Evolutionary conservation across 495 filamentous ascomycete genomes (phyloP).

Genomic region (Penicillium atrosanguineum): DNA sequence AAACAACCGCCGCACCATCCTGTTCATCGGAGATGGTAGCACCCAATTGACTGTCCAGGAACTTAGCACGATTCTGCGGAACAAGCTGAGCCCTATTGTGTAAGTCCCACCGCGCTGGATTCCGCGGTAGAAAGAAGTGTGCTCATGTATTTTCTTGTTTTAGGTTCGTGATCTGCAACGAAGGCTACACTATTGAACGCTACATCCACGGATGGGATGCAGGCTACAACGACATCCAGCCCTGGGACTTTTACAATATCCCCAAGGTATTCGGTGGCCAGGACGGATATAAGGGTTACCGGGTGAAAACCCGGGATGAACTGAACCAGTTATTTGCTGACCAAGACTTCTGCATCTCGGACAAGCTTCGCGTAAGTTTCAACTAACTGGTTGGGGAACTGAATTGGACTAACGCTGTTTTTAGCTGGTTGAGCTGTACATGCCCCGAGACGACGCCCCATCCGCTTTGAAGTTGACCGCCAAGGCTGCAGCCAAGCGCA

Average conservation of each 20-base stretch:
- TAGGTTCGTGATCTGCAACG: constrained; percentile 61
- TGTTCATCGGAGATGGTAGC: constrained; percentile 87
- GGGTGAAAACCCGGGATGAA: constrained; percentile 68
- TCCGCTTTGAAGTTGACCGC: constrained; percentile 62
- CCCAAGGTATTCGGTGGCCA: constrained; percentile 66
- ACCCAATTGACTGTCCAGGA: constrained; percentile 85
- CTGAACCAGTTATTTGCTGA: constrained; percentile 66
- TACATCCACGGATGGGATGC: constrained; percentile 64
- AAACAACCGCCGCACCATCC: constrained; percentile 62
- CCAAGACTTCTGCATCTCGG: constrained; percentile 55
- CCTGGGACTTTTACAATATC: constrained; percentile 70
- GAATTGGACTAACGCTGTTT: constrained; percentile 25
- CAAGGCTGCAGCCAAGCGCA: constrained; percentile 63
- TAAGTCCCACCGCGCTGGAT: constrained; percentile 32
- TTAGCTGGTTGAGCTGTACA: constrained; percentile 83
- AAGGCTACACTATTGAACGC: constrained; percentile 58
- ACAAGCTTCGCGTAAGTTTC: constrained; percentile 43
- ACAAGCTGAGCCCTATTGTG: constrained; percentile 76
- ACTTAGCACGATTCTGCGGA: constrained; percentile 79
- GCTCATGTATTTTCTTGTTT: constrained; percentile 11
- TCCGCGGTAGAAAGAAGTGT: neutral
- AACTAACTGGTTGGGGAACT: neutral
- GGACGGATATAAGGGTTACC: constrained; percentile 59
- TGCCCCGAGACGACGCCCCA: constrained; percentile 79
- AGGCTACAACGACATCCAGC: constrained; percentile 74